Evolutionary conservation across 257 asterid genomes (phyloP), one percentile per base, ranked within the genome.

Genomic region (Salvia rosmarinus): DNA sequence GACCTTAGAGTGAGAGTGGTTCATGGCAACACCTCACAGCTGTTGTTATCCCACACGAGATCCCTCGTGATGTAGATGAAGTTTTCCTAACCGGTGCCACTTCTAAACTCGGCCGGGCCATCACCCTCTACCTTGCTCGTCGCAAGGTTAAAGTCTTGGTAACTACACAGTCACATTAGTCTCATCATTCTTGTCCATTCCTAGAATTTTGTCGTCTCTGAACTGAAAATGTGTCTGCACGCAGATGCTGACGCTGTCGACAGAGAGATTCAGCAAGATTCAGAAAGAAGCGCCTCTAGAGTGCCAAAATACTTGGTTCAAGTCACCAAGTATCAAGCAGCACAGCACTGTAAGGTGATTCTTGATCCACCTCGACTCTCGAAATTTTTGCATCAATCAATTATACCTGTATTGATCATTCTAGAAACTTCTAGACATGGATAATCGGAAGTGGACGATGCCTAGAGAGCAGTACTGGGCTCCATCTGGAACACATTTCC

Each of bases 21-120:
- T 80, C 98, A 92, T 67, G 98, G 98, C 28, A 92, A 92, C 90
- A 92, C 96, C 77, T 92, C 71, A 92, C 98, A 12, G 97, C 98
- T 9, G 98, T 93, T 13, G 98, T 87, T 76, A 90, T 90, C 79
- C 79, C 90, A 32, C 74, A 86, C 11, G 89, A 85, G 70, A 81
- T 92, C 66, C 98, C 96, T 78, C 63, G n/a, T 57, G 85, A 83
- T 59, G 90, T 88, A 7, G 73, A 76, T 17, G 96, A 90, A 82
- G 97, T 92, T 69, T 92, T 92, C 88, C 76, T 90, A 75, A 87
- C 98, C 1, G 97, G 97, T 28, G 88, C 98, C 10, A 92, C 98
- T 47, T 92, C 98, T 39, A 92, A 92, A 84, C 95, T 92, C 6
- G 98, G 98, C 17, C 78, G 98, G 80, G 98, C 93, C 58, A 78